Conservation (phyloP, 2,329 filamentous ascomycete species). For the Cladobotryum protrusum region DNA sequence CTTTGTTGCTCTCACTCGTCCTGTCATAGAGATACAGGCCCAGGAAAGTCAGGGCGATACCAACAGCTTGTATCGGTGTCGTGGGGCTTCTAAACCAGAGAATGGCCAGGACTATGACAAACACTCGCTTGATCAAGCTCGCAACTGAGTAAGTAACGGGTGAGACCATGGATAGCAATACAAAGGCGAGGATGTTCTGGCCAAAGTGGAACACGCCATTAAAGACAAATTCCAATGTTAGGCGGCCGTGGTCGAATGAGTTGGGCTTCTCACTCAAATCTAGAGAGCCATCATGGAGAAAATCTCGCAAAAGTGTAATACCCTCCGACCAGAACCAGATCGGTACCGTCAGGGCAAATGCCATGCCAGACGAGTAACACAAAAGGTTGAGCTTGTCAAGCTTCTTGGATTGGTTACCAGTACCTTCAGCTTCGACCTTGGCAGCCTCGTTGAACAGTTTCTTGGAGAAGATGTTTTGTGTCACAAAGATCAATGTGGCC, state of each 20-base stretch:
- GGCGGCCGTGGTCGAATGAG: conserved; percentile 67
- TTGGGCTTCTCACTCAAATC: conserved; percentile 53
- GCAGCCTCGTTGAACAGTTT: conserved; percentile 94
- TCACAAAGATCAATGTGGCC: conserved; percentile 92
- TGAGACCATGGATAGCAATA: conserved; percentile 85
- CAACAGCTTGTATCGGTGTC: conserved; percentile 72
- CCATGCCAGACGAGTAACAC: conserved; percentile 93
- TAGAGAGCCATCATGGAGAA: conserved; percentile 74
- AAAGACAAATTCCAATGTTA: conserved; percentile 84
- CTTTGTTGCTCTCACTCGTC: conserved; percentile 80
- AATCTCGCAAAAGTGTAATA: conserved; percentile 66
- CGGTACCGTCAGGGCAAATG: conserved; percentile 79
- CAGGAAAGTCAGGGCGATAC: conserved; percentile 82
- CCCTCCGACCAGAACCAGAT: conserved; percentile 95
- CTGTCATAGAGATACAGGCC: conserved; percentile 95
- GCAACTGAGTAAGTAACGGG: conserved; percentile 97
- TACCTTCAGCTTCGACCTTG: conserved; percentile 70
- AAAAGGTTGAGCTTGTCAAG: conserved; percentile 94
- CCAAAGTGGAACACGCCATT: conserved; percentile 96
- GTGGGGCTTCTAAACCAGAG: conserved; percentile 93
- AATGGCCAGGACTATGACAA: conserved; percentile 91
- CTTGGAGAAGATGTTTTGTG: conserved; percentile 98
- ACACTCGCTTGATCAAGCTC: conserved; percentile 92
- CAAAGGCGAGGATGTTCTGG: conserved; percentile 92
- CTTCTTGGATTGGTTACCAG: conserved; percentile 61